Evolutionary conservation across 2,329 filamentous ascomycete genomes (phyloP), one percentile per base, ranked within the genome.

Genomic region (Penicillium rolfsii): DNA sequence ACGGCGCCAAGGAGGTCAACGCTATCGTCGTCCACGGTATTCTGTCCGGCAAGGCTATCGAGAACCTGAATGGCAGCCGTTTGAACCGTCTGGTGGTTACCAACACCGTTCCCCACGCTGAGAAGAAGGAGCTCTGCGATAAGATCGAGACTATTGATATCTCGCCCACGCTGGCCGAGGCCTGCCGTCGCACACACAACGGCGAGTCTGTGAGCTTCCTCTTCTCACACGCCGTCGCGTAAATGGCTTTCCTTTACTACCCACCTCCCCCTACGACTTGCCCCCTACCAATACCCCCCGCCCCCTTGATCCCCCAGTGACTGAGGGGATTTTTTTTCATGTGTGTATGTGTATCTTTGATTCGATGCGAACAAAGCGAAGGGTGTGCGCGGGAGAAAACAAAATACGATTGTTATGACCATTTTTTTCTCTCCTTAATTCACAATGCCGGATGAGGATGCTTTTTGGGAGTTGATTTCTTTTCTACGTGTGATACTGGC

Each of bases 21-120:
- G 95, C 95, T 26, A 96, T 98, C 67, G 95, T 98, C 60, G 97
- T 94, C 0, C 94, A 97, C 74, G 93, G 93, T 38, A 96, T 97
- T 61, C 81, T 98, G 55, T 93, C 89, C 65, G 93, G 93, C 54
- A 91, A 91, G 67, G 93, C 93, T 46, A 94, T 96, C 60, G 89
- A 96, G 70, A 93, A 89, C 71, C 77, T 96, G 71, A 96, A 96
- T 77, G 85, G 85, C 67, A 92, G 91, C 71, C 85, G 87, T 74
- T 80, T 96, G 67, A 87, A 86, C 68, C 88, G 89, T 70, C 81
- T 97, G 40, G 92, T 97, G 14, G 92, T 96, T 38, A 97, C 93
- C 52, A 97, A 97, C 79, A 97, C 91, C 1, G 90, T 94, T 12
- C 90, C 90, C 4, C 85, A 92, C 67, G 86, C 88, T 65, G 90